Percentiles rank a stretch among this genome's conserved stretches.
These are phyloP conservation scores for Cyphellophora attinorum DNA, from an alignment of 2,329 filamentous ascomycete genomes.

Conservation along the genomic window DNA sequence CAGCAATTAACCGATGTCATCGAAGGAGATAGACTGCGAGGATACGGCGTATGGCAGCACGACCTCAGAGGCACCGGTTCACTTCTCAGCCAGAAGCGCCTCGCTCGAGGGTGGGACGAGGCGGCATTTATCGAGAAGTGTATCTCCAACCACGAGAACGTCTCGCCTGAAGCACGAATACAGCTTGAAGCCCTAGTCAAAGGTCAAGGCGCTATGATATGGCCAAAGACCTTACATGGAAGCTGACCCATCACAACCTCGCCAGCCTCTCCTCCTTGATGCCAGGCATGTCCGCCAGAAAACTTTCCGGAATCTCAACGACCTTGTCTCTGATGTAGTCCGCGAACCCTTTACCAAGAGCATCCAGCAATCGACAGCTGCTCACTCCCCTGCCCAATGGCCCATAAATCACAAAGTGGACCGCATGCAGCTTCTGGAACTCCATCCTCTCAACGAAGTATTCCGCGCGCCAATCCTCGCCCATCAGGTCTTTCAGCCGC, in stretches of 20 bases:
- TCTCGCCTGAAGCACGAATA: not conserved
- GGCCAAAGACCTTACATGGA: not conserved
- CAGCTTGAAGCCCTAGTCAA: not conserved
- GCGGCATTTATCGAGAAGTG: slow-evolving; percentile 6
- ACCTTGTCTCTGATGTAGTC: slow-evolving; percentile 39
- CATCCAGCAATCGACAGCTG: slow-evolving; percentile 38
- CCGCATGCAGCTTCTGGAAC: slow-evolving; percentile 34
- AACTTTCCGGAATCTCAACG: slow-evolving; percentile 28
- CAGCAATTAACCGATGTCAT: slow-evolving; percentile 13
- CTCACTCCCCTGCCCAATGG: slow-evolving; percentile 37
- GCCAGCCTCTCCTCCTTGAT: slow-evolving; percentile 10
- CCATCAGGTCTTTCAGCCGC: slow-evolving; percentile 31
- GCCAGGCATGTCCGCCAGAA: slow-evolving; percentile 9
- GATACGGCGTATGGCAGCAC: slow-evolving; percentile 28
- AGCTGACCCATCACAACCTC: slow-evolving; percentile 16
- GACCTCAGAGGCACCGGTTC: slow-evolving; percentile 30
- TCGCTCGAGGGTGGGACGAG: slow-evolving; percentile 27
- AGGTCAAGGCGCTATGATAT: not conserved
- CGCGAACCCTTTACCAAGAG: slow-evolving; percentile 43
- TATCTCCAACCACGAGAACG: not conserved
- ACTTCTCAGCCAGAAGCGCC: slow-evolving; percentile 26
- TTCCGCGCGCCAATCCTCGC: slow-evolving; percentile 34
- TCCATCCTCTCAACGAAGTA: slow-evolving; percentile 39
- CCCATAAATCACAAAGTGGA: slow-evolving; percentile 44
- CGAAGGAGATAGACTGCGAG: slow-evolving; percentile 17